Base-by-base conservation (phyloP, 2,329 filamentous ascomycete species). In the Ascosphaera pollenicola region DNA sequence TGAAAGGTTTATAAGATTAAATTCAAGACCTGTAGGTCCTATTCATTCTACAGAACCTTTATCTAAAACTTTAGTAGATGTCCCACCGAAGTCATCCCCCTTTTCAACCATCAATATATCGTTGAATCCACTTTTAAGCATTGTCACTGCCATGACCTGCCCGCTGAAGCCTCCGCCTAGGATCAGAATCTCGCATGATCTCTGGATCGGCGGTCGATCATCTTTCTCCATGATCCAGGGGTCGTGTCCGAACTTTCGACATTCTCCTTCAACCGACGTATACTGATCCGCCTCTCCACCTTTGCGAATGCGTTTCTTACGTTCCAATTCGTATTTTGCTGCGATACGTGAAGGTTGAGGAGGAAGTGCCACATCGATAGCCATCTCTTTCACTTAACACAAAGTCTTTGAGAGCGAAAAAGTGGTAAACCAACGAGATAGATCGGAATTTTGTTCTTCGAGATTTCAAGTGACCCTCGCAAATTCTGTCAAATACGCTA, bases 61-160 rank as follows among this genome's bases (percentile, higher is more conserved):
- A n/a, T n/a, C n/a, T n/a, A n/a, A n/a, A n/a, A n/a, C n/a, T n/a
- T n/a, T n/a, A n/a, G n/a, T n/a, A n/a, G n/a, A 66, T 2, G 60
- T 64, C 0, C 63, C 63, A 3, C 64, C 62, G 47, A 64, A 65
- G 4, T 60, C 61, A 3, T 59, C 60, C 4, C 60, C 62, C 16
- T 53, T 54, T 36, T 65, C 63, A 8, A 63, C 47, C 28, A 65
- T 54, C 62, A 40, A 55, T 56, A 17, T 36, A 36, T 17, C 17
- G 10, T 19, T 16, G 10, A 18, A 10, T 16, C 17, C 19, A 15
- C 10, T 19, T 16, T 11, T 17, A 10, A 24, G 10, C 21, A 24
- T 24, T 10, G 21, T 24, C 21, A 24, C 21, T 4, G 21, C 37
- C 4, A 34, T 28, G 3, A 62, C 46, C 17, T 64, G 54, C 4